A percentile compares a stretch with the other conserved stretches of the same genome.
These are phyloP conservation scores for Triticum turgidum DNA, from an alignment of 176 grass and related monocot genomes.

Conservation along the genomic window DNA sequence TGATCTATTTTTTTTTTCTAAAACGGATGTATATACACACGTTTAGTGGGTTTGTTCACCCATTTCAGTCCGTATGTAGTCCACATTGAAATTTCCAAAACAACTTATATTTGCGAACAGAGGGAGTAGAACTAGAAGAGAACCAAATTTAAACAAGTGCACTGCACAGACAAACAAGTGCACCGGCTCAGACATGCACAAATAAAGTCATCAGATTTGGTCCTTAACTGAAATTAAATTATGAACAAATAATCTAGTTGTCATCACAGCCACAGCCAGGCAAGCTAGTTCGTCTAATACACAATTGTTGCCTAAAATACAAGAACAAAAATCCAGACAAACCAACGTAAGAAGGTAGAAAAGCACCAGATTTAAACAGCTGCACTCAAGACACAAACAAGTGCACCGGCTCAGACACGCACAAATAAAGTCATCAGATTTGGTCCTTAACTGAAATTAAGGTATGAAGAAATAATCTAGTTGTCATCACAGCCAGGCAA, in stretches of 20 bases:
- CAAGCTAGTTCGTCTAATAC: background rate
- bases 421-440: constrained; percentile 64
- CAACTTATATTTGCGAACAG: too few species aligned
- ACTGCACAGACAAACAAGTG: background rate
- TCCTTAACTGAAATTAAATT: constrained; percentile 27
- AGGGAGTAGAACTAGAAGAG: background rate
- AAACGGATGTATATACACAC: too few species aligned
- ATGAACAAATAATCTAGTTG: constrained; percentile 29
- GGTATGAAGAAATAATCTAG: constrained; percentile 25
- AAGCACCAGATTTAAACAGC: background rate
- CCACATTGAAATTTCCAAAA: too few species aligned
- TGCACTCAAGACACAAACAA: background rate
- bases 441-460: constrained; percentile 27
- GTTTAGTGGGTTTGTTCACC: too few species aligned
- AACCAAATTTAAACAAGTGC: background rate
- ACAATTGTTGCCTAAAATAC: background rate
- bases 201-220: constrained; percentile 56
- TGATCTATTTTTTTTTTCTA: too few species aligned
- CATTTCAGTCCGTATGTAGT: too few species aligned
- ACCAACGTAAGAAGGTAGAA: too few species aligned
- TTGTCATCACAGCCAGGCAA: constrained; percentile 53
- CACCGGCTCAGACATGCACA: constrained; percentile 64
- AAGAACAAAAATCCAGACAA: background rate
- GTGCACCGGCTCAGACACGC: constrained; percentile 62
- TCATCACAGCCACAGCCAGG: constrained; percentile 62